These are phyloP conservation scores for Phytophthora hibernalis DNA, from an alignment of 352 stramenopile genomes.

Conservation along the genomic window DNA sequence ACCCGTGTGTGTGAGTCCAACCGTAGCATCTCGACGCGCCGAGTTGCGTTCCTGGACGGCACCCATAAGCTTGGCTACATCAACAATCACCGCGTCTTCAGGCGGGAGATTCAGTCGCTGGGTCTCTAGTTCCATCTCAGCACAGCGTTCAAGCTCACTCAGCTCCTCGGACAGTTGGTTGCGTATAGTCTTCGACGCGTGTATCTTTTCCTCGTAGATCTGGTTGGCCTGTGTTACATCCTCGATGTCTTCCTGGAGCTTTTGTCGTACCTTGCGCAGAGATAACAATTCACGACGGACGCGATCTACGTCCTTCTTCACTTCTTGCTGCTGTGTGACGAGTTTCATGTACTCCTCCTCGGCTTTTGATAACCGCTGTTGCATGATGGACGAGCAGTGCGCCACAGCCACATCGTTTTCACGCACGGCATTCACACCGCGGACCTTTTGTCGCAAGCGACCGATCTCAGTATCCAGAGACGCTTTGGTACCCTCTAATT, in stretches of 20 bases:
- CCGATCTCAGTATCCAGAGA: constrained; percentile 58
- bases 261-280: constrained; percentile 61
- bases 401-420: constrained; percentile 81
- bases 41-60: constrained; percentile 53
- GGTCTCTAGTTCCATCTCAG: constrained; percentile 60
- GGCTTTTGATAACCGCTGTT: constrained; percentile 72
- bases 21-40: constrained; percentile 13
- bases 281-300: constrained; percentile 67
- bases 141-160: constrained; percentile 60
- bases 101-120: constrained; percentile 66
- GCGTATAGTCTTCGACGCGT: constrained; percentile 50
- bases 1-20: constrained; percentile 4
- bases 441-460: constrained; percentile 55
- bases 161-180: constrained; percentile 65
- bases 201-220: constrained; percentile 52
- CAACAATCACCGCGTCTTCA: constrained; percentile 68
- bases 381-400: constrained; percentile 78
- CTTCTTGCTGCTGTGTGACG: constrained; percentile 66
- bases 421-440: constrained; percentile 75
- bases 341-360: constrained; percentile 87
- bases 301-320: constrained; percentile 66
- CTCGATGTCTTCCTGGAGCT: constrained; percentile 68
- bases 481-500: constrained; percentile 55
- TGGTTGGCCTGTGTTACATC: constrained; percentile 54
- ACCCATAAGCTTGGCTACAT: constrained; percentile 66